Percentiles rank a stretch among this genome's conserved stretches.
These are phyloP conservation scores for Xerocomus amazonicus DNA, from an alignment of 1,284 basidiomycete genomes.

Conservation along the genomic window DNA sequence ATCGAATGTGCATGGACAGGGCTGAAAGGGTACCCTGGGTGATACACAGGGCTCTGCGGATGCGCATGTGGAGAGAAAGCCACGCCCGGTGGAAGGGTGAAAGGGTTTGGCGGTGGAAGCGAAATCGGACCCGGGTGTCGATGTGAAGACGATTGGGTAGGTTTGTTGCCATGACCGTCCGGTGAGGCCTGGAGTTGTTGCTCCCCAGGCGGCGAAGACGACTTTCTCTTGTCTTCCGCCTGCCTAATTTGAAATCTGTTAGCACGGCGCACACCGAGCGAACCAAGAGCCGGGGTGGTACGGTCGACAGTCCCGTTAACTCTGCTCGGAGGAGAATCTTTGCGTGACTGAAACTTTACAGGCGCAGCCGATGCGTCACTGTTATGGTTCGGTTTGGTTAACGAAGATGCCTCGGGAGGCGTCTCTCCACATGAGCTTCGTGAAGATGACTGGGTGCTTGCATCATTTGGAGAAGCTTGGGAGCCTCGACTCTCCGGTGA, in stretches of 20 bases:
- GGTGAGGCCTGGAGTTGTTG: conserved; percentile 12
- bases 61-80: conserved; percentile 35
- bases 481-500: conserved; percentile 15
- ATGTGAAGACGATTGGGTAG: conserved; percentile 42
- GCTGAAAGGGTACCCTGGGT: conserved; percentile 30
- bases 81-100: conserved; percentile 39
- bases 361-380: conserved; percentile 6
- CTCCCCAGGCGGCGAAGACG: conserved; percentile 12
- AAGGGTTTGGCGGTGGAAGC: conserved; percentile 55
- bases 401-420: conserved; percentile 3
- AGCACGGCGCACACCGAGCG: conserved; percentile 33
- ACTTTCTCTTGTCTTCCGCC: conserved; percentile 25
- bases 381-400: conserved; percentile 18
- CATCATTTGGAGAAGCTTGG: conserved; percentile 9
- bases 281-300: conserved; percentile 8
- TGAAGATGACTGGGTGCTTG: conserved; percentile 2
- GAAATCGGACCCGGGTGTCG: conserved; percentile 69
- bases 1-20: conserved; percentile 29
- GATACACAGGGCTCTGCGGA: conserved; percentile 36
- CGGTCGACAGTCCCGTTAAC: conserved; percentile 20
- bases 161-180: conserved; percentile 20
- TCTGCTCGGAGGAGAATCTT: conserved; percentile 11
- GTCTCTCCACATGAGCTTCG: conserved; percentile 7
- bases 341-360: conserved; percentile 13
- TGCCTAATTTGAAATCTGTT: conserved; percentile 21